Evolutionary conservation across 176 grass and related monocot genomes (phyloP).

Genomic region (Triticum monococcum): DNA sequence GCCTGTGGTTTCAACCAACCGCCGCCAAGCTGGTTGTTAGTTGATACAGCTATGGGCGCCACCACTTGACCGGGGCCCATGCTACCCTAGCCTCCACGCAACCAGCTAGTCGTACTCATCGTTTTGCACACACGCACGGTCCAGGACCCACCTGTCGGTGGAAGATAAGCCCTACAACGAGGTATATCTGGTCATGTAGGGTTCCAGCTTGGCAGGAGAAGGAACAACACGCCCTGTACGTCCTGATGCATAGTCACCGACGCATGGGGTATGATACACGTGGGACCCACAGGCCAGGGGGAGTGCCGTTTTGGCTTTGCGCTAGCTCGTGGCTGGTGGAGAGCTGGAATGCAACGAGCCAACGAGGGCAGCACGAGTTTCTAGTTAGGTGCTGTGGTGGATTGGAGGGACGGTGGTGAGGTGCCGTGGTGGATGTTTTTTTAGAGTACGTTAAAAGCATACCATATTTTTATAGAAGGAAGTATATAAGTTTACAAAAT

Average conservation of each 20-base stretch:
- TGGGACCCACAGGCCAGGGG: not conserved
- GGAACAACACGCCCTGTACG: no score
- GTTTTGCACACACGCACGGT: not conserved
- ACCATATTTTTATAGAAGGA: no score
- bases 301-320: no score
- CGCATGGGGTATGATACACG: accelerated
- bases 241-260: not conserved
- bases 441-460: no score
- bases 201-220: no score
- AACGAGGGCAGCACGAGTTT: not conserved
- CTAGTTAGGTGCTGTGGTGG: not conserved
- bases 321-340: not conserved
- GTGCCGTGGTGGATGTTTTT: no score
- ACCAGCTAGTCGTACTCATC: not conserved
- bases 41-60: not conserved
- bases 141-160: not conserved
- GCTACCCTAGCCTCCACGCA: not conserved
- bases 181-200: no score
- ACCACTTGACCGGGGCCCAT: not conserved
- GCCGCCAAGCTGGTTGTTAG: not conserved
- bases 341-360: slow-evolving; percentile 23
- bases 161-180: no score
- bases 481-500: no score
- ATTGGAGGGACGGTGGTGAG: not conserved
- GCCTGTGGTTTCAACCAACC: not conserved